phyloP scores from a whole-genome alignment of 768 basidiomycete genomes.

The Tricholoma saponaceum region DNA sequence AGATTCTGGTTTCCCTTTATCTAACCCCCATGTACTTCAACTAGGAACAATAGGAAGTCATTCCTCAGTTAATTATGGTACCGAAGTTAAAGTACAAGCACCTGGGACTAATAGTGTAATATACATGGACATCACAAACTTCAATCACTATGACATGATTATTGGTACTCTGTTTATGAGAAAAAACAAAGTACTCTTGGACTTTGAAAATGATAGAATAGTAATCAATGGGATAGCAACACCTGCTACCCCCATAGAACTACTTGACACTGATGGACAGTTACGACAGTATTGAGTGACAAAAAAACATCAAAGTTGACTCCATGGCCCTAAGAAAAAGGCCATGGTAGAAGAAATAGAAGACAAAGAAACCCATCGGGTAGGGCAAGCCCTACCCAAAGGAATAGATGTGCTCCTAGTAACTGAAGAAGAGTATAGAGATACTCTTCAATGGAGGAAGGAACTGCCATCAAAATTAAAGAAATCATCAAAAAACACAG shows the following conservation, averaged over 20 bases:
- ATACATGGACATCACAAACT: conserved; percentile 31
- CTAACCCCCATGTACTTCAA: conserved; percentile 18
- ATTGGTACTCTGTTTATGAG: conserved; percentile 30
- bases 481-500: neutral
- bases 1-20: conserved; percentile 10
- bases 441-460: conserved; percentile 4
- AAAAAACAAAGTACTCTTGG: conserved; percentile 15
- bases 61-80: conserved; percentile 23
- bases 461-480: neutral
- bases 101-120: too few relatives aligned
- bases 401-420: neutral
- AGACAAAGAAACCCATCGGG: neutral
- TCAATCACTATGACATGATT: conserved; percentile 32
- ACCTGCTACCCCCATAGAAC: neutral
- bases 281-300: neutral
- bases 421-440: conserved; percentile 4
- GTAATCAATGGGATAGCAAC: conserved; percentile 3
- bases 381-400: neutral
- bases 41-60: conserved; percentile 28
- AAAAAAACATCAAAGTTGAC: conserved; percentile 2
- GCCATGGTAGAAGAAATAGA: neutral
- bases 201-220: conserved; percentile 17
- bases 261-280: neutral
- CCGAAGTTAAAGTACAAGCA: conserved; percentile 7
- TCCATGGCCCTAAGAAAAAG: neutral